A percentile compares a stretch with the other conserved stretches of the same genome.
Evolutionary conservation across 202 grass and related monocot species (phyloP).

Genomic region (Schoenoplectus tabernaemontani): DNA sequence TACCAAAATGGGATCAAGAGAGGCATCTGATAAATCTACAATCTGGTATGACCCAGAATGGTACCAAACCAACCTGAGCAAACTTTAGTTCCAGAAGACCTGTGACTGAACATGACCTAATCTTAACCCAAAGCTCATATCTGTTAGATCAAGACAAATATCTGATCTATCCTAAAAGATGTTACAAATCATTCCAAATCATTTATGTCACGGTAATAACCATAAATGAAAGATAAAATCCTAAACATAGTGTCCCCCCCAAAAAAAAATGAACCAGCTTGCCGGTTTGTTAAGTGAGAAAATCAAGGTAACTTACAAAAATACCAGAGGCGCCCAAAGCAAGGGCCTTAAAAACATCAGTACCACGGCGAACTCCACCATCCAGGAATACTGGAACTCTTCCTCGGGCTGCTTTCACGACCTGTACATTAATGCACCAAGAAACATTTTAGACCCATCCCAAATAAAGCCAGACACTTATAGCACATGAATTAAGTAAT

Average conservation of each 20-base stretch:
- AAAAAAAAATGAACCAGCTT: background rate
- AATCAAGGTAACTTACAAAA: conserved; percentile 48
- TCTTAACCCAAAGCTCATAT: too few relatives aligned
- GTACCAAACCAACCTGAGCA: background rate
- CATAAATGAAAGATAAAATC: background rate
- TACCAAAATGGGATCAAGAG: background rate
- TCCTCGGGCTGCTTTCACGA: conserved; percentile 60
- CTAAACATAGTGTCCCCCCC: background rate
- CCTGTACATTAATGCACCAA: conserved; percentile 31
- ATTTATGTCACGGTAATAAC: background rate
- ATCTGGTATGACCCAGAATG: background rate
- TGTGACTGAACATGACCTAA: background rate
- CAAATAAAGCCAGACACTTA: background rate
- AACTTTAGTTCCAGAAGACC: background rate
- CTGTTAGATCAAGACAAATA: background rate
- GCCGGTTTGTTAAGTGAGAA: background rate
- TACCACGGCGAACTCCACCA: conserved; percentile 85
- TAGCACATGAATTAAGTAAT: background rate
- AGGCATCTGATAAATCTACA: background rate
- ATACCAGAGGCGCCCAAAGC: conserved; percentile 82
- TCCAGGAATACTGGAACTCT: conserved; percentile 82
- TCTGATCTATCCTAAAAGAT: background rate
- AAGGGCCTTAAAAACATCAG: conserved; percentile 94
- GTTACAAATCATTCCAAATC: background rate
- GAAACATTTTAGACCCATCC: background rate